phyloP scores from a whole-genome alignment of 2,329 filamentous ascomycete species.

The Exophiala xenobiotica region DNA sequence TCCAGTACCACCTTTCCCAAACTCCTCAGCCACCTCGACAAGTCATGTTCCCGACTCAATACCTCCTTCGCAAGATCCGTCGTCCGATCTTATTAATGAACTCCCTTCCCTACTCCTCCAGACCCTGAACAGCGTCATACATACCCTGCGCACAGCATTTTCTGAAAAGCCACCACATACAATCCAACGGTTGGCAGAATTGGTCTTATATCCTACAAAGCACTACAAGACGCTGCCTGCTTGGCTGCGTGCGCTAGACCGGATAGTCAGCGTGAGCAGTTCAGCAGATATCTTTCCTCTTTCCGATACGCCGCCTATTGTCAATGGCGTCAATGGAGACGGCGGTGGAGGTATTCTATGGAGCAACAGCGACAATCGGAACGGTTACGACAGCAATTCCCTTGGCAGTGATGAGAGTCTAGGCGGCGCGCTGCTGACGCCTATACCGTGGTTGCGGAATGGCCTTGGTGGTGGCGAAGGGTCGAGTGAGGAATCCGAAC shows the following conservation, averaged over 20 bases:
- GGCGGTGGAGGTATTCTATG: constrained; percentile 31
- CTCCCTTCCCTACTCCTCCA: constrained; percentile 65
- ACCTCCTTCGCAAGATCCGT: constrained; percentile 44
- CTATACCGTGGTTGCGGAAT: constrained; percentile 79
- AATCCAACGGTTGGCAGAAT: constrained; percentile 85
- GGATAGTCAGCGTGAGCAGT: constrained; percentile 86
- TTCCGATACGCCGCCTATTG: constrained; percentile 57
- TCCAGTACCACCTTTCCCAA: constrained; percentile 38
- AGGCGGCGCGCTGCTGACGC: constrained; percentile 86
- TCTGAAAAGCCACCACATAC: constrained; percentile 79
- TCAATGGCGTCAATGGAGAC: constrained; percentile 62
- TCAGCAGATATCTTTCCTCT: constrained; percentile 78
- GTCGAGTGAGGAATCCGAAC: constrained; percentile 20
- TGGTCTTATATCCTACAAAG: constrained; percentile 70
- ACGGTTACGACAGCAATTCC: constrained; percentile 31
- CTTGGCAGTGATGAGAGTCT: constrained; percentile 84
- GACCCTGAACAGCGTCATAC: constrained; percentile 60
- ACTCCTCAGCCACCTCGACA: constrained; percentile 39
- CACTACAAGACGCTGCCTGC: constrained; percentile 81
- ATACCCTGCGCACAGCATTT: constrained; percentile 67
- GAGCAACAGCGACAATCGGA: constrained; percentile 37
- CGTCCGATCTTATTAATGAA: constrained; percentile 37
- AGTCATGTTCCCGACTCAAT: constrained; percentile 45
- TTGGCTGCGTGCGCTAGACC: constrained; percentile 87
- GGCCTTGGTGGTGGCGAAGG: constrained; percentile 33